Evolutionary conservation across 2,329 filamentous ascomycete species (phyloP).

Genomic region (Pseudogymnoascus sp.): DNA sequence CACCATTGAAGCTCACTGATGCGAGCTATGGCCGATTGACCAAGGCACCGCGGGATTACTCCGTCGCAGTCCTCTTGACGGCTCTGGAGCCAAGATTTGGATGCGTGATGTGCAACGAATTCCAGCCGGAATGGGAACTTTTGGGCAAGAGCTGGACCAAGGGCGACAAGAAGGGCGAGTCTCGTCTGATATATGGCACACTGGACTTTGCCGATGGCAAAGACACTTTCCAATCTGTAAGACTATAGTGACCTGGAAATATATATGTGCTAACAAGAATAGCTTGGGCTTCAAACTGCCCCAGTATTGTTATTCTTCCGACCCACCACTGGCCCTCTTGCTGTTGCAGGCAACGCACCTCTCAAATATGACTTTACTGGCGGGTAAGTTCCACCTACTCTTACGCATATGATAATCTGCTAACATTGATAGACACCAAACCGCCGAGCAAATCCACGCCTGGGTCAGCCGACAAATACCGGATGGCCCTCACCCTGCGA

Average conservation of each 20-base stretch:
- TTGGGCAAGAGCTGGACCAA: conserved; percentile 80
- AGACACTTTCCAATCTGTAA: conserved; percentile 78
- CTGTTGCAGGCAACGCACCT: conserved; percentile 61
- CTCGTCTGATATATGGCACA: conserved; percentile 70
- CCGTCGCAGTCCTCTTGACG: conserved; percentile 74
- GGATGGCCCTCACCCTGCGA: conserved; percentile 67
- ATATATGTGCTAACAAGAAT: conserved; percentile 15
- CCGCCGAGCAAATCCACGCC: conserved; percentile 68
- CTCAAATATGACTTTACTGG: conserved; percentile 76
- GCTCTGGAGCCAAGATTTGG: conserved; percentile 77
- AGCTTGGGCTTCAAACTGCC: conserved; percentile 92
- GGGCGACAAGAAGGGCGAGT: conserved; percentile 69
- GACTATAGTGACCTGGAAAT: conserved; percentile 20
- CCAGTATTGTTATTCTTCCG: conserved; percentile 84
- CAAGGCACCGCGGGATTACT: conserved; percentile 73
- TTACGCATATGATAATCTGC: conserved; percentile 11
- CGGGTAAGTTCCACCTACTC: conserved; percentile 50
- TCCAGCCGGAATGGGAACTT: conserved; percentile 91
- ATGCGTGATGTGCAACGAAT: conserved; percentile 80
- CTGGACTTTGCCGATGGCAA: conserved; percentile 85
- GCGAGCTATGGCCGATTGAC: conserved; percentile 69
- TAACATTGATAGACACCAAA: conserved; percentile 49
- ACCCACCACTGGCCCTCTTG: conserved; percentile 75
- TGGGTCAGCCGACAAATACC: conserved; percentile 78
- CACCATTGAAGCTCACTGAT: conserved; percentile 74